Evolutionary conservation across 2,329 filamentous ascomycete species (phyloP), one percentile per base, ranked within the genome.

Genomic region (Trematosphaeria pertusa): DNA sequence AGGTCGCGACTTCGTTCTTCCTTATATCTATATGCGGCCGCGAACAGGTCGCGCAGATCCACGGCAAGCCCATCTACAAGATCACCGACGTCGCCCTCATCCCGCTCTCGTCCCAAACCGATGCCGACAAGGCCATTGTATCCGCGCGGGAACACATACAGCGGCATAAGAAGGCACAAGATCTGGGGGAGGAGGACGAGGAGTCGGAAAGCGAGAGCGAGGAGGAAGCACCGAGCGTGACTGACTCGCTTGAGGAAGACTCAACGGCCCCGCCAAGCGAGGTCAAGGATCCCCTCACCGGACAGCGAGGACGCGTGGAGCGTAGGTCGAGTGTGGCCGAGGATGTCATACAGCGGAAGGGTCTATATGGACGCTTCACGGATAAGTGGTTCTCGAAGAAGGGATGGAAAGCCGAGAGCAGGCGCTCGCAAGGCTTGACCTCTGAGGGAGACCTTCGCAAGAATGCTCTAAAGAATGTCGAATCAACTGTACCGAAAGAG

Each of bases 51-150:
- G 94, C 94, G 3, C 87, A 92, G 55, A 85, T 97, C 38, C 85
- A 87, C 55, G 91, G 90, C 5, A 86, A 83, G 44, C 87, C 92
- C 0, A 78, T 97, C 44, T 99, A 95, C 71, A 86, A 91, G 30
- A 84, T 97, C 49, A 94, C 88, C 33, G 90, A 95, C 59, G 89
- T 97, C 22, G 87, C 91, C 5, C 77, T 97, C n/a, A 96, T 96
- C 5, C 94, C 94, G 1, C 85, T 94, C 42, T 83, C 86, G 2
- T 93, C 88, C 5, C 87, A 87, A 61, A 69, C 73, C 31, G 90
- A 95, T 33, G 92, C 93, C 4, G 80, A 84, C 51, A 81, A 82
- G 20, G 87, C 90, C 7, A 87, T 97, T 48, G 72, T 75, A 2
- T 81, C 82, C 45, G 89, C 88, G 0, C 77, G 67, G 53, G 79